Conservation (phyloP, 2,329 filamentous ascomycete species). For the Colletotrichum limetticola region DNA sequence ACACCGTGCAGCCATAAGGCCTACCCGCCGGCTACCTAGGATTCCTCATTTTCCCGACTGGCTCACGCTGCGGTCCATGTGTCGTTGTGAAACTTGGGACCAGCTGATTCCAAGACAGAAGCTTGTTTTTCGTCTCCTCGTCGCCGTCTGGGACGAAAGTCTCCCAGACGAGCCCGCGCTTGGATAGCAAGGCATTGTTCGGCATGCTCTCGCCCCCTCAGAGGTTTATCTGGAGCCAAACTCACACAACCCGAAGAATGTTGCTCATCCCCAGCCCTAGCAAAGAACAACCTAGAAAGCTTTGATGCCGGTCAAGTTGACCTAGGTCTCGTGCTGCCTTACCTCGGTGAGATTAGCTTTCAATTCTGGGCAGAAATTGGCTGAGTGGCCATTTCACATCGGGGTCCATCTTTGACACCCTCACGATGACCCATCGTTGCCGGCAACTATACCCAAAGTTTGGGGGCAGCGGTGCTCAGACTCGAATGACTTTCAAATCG, state of each 20-base stretch:
- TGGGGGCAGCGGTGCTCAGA: neutral
- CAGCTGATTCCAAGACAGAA: slow-evolving; percentile 21
- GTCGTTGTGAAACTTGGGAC: slow-evolving; percentile 16
- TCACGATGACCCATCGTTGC: neutral
- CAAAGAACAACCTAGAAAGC: neutral
- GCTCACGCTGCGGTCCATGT: slow-evolving; percentile 4
- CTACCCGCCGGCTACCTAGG: neutral
- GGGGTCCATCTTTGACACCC: too few species aligned
- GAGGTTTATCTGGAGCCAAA: neutral
- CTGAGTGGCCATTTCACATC: neutral
- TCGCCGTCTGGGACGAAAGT: neutral
- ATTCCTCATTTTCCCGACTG: neutral
- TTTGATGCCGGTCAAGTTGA: neutral
- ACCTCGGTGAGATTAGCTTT: neutral
- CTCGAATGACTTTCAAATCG: neutral
- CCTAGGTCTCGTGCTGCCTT: too few species aligned
- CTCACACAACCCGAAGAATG: neutral
- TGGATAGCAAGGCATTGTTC: neutral
- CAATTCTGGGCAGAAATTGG: neutral
- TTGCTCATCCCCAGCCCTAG: too few species aligned
- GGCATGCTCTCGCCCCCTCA: neutral
- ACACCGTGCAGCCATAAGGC: neutral
- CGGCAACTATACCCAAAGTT: neutral
- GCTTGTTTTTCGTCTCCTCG: slow-evolving; percentile 11
- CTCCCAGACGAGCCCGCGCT: neutral